These are phyloP conservation scores for Warburgia ugandensis DNA, from an alignment of 164 flowering plant genomes.

Conservation along the genomic window DNA sequence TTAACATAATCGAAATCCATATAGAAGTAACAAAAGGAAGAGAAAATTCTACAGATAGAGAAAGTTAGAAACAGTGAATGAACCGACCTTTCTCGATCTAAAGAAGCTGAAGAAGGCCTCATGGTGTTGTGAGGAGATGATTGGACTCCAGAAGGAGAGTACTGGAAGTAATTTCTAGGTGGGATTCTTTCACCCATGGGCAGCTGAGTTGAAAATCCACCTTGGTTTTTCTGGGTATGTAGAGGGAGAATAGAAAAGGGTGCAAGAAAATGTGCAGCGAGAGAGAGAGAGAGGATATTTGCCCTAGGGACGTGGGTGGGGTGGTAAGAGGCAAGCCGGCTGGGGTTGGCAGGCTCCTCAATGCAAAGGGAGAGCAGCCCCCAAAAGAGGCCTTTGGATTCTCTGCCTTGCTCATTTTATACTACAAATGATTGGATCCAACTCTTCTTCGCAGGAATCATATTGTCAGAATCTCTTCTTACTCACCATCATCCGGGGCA, in stretches of 20 bases:
- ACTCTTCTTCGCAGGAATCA: too few species aligned
- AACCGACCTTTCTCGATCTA: slow-evolving; percentile 66
- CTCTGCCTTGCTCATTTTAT: slow-evolving; percentile 14
- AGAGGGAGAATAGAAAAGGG: too few species aligned
- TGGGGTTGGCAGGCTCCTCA: slow-evolving; percentile 14
- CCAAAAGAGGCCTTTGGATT: slow-evolving; percentile 9
- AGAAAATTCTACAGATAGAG: too few species aligned
- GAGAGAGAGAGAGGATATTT: not conserved
- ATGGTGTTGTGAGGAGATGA: slow-evolving; percentile 48
- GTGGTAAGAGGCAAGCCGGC: slow-evolving; percentile 12
- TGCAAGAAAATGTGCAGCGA: too few species aligned
- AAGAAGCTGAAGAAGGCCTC: slow-evolving; percentile 43
- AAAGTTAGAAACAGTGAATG: not conserved
- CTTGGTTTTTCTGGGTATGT: not conserved
- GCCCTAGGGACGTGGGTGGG: too few species aligned
- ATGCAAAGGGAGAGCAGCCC: too few species aligned
- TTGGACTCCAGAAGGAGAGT: slow-evolving; percentile 58
- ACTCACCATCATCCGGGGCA: too few species aligned
- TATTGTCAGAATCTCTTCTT: too few species aligned
- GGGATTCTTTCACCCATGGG: slow-evolving; percentile 67
- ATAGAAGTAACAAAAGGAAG: too few species aligned
- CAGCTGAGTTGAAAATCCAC: not conserved
- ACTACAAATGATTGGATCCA: too few species aligned
- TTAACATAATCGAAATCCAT: too few species aligned
- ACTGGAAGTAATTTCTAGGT: slow-evolving; percentile 69